Percentiles rank a stretch among this genome's conserved stretches.
Evolutionary conservation across 177 flowering plant genomes (phyloP).

Genomic region (Vitis hybrid): DNA sequence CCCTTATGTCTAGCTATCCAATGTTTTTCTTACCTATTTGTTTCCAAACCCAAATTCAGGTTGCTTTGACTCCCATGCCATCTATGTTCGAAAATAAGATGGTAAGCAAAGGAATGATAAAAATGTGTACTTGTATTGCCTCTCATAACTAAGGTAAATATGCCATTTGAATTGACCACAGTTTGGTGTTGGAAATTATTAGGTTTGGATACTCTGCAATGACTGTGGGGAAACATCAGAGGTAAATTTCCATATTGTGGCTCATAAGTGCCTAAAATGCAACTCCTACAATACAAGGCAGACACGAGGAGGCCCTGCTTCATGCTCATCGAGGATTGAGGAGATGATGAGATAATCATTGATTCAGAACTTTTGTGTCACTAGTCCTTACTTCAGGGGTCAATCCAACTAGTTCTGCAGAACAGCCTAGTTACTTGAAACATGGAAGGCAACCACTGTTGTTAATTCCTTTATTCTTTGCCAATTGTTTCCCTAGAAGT

Average conservation of each 20-base stretch:
- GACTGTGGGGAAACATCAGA: slow-evolving; percentile 27
- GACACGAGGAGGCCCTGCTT: slow-evolving; percentile 17
- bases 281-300: slow-evolving; percentile 30
- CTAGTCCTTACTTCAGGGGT: background rate
- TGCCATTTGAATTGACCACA: background rate
- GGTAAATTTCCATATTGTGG: slow-evolving; percentile 22
- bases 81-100: slow-evolving; percentile 19
- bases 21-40: background rate
- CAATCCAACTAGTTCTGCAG: background rate
- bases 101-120: slow-evolving; percentile 11
- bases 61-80: slow-evolving; percentile 33
- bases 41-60: slow-evolving; percentile 12
- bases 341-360: slow-evolving; percentile 11
- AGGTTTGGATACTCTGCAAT: slow-evolving; percentile 36
- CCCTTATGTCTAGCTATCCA: background rate
- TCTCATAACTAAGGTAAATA: background rate
- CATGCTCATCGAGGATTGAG: slow-evolving; percentile 18
- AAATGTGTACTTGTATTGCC: background rate
- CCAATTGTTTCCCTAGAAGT: background rate
- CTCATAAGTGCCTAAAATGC: slow-evolving; percentile 28
- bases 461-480: background rate
- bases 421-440: background rate
- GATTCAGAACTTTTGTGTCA: background rate
- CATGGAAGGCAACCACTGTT: background rate
- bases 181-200: background rate